Evolutionary conservation across 1,139 yeast species (phyloP), one percentile per base, ranked within the genome.

Genomic region (Yamadazyma kanchanaburiensis): DNA sequence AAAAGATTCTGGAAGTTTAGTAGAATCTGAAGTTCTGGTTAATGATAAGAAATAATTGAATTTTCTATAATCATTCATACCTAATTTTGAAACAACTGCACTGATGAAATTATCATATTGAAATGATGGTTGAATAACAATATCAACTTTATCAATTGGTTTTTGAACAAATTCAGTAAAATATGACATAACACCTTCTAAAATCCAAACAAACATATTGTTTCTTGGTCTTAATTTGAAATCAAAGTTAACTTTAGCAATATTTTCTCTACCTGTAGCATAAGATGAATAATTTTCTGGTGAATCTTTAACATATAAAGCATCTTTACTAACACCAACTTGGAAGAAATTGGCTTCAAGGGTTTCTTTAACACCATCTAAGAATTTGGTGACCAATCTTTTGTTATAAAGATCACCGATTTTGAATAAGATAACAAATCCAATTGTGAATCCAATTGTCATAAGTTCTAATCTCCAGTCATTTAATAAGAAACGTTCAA

Each of bases 231-330:
- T 67, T 57, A 88, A 70, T 37, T 70, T 74, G 53, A 88, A 67
- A 42, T 71, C 76, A 33, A 82, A 69, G 35, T 73, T 61, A 35
- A 87, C 64, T 39, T 74, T 70, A 40, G 77, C 78, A 42, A 91
- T 72, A 55, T 85, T 82, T 40, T 76, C 65, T 55, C 98, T 79
- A 40, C 98, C 98, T 34, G 95, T 74, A 26, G 96, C 95, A 55
- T 86, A 91, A 27, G 87, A 69, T 12, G 91, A 66, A 56, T 60
- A 88, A 37, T 75, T 70, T 49, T 85, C 83, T 26, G 83, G 67
- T 32, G 81, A 77, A 53, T 87, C 96, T 51, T 77, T 74, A 41
- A 80, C 64, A 47, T 69, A 71, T 43, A 75, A 60, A 29, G 61
- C 58, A 26, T 65, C 63, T 27, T 62, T 42, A n/a, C 65, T 55